Conservation (phyloP, 352 stramenopile genomes). For the Pythium brassicae region DNA sequence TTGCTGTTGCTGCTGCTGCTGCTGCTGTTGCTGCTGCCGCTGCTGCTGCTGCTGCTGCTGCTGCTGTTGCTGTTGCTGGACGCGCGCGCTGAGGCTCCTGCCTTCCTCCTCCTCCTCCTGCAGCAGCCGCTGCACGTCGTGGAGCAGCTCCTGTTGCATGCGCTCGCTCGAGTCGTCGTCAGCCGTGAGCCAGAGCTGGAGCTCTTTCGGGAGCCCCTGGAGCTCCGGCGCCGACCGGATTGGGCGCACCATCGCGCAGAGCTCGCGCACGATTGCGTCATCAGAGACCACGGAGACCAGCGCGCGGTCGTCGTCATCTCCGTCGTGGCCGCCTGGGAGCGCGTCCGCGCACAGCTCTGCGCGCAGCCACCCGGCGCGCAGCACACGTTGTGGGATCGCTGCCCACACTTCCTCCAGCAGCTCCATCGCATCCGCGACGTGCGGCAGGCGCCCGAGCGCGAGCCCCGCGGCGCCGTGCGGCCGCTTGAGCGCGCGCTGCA, state of each 20-base stretch:
- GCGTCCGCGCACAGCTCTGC: slow-evolving; percentile 17
- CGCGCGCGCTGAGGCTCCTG: background rate
- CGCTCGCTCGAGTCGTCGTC: slow-evolving; percentile 45
- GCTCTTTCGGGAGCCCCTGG: slow-evolving; percentile 28
- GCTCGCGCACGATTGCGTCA: slow-evolving; percentile 30
- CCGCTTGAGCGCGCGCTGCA: slow-evolving; percentile 38
- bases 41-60: slow-evolving; percentile 1
- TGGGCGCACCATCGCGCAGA: slow-evolving; percentile 32
- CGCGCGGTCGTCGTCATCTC: background rate
- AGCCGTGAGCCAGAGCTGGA: slow-evolving; percentile 32
- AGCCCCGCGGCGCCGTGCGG: slow-evolving; percentile 26
- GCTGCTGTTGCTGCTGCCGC: slow-evolving; percentile 14
- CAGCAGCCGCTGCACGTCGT: slow-evolving; percentile 35
- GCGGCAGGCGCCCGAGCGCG: slow-evolving; percentile 27
- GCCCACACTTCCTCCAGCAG: slow-evolving; percentile 39
- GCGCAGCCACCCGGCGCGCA: slow-evolving; percentile 29
- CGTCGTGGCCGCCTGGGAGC: background rate
- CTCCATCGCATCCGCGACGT: slow-evolving; percentile 41
- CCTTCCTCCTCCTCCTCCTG: slow-evolving; percentile 35
- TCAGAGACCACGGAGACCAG: slow-evolving; percentile 22
- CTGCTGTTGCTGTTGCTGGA: background rate
- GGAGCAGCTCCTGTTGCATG: slow-evolving; percentile 46
- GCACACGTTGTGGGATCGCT: slow-evolving; percentile 14
- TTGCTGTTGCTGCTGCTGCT: slow-evolving; percentile 1
- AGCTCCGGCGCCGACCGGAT: slow-evolving; percentile 23